phyloP scores from a whole-genome alignment of 1,139 yeast genomes.

The Kurtzmaniella quercitrusa region DNA sequence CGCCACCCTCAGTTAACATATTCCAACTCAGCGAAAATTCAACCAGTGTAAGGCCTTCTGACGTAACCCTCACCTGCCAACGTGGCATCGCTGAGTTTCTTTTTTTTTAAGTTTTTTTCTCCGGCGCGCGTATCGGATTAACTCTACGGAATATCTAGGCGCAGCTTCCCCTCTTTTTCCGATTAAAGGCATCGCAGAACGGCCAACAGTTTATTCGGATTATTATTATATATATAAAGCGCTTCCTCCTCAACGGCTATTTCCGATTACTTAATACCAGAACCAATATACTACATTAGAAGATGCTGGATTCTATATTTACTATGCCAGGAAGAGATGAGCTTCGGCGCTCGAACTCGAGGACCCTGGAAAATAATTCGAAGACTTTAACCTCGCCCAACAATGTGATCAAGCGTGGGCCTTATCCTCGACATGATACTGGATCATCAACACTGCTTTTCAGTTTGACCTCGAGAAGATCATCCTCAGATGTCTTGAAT shows the following conservation, averaged over 20 bases:
- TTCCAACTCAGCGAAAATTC: not conserved
- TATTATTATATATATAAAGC: not conserved
- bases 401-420: not conserved
- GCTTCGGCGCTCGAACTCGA: not conserved
- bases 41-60: too few species aligned
- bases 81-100: not conserved
- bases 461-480: conserved; percentile 8
- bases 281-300: not conserved
- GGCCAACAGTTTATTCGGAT: not conserved
- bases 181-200: not conserved
- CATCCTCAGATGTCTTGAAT: conserved; percentile 16
- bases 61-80: too few species aligned
- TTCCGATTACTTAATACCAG: not conserved
- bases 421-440: not conserved
- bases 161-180: not conserved
- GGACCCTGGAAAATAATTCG: not conserved
- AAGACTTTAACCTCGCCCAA: not conserved
- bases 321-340: not conserved
- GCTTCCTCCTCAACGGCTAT: not conserved
- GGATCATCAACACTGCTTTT: conserved; percentile 2
- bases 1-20: not conserved
- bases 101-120: not conserved
- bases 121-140: not conserved
- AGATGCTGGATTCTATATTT: not conserved
- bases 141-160: not conserved